Evolutionary conservation across 2,329 filamentous ascomycete species (phyloP), one percentile per base, ranked within the genome.

Genomic region (Aspergillus sp.): DNA sequence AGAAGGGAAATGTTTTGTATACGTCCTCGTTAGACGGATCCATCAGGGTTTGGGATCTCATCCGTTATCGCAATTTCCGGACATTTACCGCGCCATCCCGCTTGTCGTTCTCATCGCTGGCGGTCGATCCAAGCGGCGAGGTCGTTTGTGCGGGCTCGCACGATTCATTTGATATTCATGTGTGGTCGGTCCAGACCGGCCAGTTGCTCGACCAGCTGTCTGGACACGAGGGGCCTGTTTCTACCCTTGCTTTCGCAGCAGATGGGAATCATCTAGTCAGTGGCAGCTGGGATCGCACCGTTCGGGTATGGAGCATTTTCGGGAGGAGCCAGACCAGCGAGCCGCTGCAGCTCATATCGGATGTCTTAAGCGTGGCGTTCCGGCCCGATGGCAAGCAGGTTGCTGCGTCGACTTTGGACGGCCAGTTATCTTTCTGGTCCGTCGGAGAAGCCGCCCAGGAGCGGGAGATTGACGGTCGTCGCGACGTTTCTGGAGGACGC

Each of bases 131-230:
- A 0, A 94, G 86, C 43, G 91, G 91, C 33, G 93, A 98, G 59
- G 84, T 98, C 6, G 83, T 98, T 3, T 93, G 89, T 38, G 91
- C 91, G 7, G 91, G 89, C 2, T 96, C 89, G 1, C 71, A 93
- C 11, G 91, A 98, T 57, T 94, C 88, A 4, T 96, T 95, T 45
- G 89, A 96, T 52, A 85, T 98, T 32, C 88, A 98, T 61, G 83
- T 98, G 41, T 98, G 91, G 91, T 95, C 86, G 4, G 93, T 98
- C 3, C 91, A 98, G 55, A 98, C 89, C 1, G 91, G 91, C 2
- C 91, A 98, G 58, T 69, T 98, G 12, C 75, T 98, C 4, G 91
- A 98, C 55, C 82, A 82, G 44, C 69, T 98, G 15, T 75, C 88
- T 5, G 93, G 91, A 1, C 91, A 98, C 47, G 89, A 98, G 63